Base-by-base conservation (phyloP, 2,329 filamentous ascomycete species). In the Gnomoniopsis sp. region DNA sequence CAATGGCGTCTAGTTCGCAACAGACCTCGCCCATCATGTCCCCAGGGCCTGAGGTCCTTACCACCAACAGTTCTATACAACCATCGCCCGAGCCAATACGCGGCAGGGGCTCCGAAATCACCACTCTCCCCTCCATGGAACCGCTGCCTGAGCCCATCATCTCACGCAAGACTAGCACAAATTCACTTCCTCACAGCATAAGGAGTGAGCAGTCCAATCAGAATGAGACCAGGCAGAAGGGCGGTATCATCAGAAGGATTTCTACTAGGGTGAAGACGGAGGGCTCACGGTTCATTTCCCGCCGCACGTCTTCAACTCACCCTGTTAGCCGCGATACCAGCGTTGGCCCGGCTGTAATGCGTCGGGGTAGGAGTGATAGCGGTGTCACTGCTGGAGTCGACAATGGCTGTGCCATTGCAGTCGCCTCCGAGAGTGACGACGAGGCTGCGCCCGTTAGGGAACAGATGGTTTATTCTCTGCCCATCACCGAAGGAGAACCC, bases 331-430 rank as follows among this genome's bases (percentile, higher is more conserved):
- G 93, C 46, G 92, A 97, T 69, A 88, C 90, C 62, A 97, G 93
- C 70, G 88, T 92, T 26, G 95, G 95, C 0, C 95, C 95, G 1
- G 89, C 92, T 57, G 89, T 96, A 54, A 85, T 96, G 73, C 87
- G 93, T 62, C 84, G 91, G 59, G 63, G 69, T 23, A 87, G 93
- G 64, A 97, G 93, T 72, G 92, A 96, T 72, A 96, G 93, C 77
- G 95, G 90, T 72, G 90, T 85, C 64, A 88, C 88, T 7, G 79
- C 81, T 8, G 83, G 85, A 11, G 75, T 81, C 38, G 80, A 80
- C 58, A 72, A 75, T 62, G 11, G 44, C 21, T 6, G 44, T 47
- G 61, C 72, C 19, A 66, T 77, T 44, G 71, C 75, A 55, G 77
- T 76, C 12, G 82, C 84, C 63, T 84, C 82, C 21, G 85, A 88